A percentile compares a stretch with the other conserved stretches of the same genome.
Conservation (phyloP, 2,329 filamentous ascomycete species). For the Apiospora sp. region DNA sequence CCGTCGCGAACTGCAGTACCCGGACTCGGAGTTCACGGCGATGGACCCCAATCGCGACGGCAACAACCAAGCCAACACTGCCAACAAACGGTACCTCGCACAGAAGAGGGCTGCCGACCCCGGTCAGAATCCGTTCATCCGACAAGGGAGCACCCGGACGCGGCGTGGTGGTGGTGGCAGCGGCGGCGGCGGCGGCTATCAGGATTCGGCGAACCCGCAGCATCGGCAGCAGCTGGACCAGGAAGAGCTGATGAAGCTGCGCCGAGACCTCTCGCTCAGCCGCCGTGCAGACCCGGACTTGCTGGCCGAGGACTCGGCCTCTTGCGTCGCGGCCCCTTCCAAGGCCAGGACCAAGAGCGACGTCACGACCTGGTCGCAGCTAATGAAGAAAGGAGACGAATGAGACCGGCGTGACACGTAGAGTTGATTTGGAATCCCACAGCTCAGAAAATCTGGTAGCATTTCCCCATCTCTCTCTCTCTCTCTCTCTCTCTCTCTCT, state of each 20-base stretch:
- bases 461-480: too few species aligned
- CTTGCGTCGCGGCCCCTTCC: neutral
- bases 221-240: neutral
- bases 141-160: neutral
- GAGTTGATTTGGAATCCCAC: neutral
- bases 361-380: neutral
- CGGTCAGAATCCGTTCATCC: neutral
- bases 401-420: neutral
- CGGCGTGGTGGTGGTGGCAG: neutral
- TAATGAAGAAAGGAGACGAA: neutral
- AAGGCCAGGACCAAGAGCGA: neutral
- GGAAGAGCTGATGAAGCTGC: constrained; percentile 5
- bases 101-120: neutral
- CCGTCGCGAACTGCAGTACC: neutral
- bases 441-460: neutral
- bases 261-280: neutral
- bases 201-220: neutral
- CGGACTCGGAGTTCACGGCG: neutral
- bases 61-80: neutral
- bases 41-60: too few species aligned
- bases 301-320: neutral
- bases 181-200: neutral
- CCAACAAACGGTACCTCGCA: neutral
- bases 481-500: too few species aligned
- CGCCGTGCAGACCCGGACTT: neutral